Evolutionary conservation across 2,329 filamentous ascomycete species (phyloP), one percentile per base, ranked within the genome.

Genomic region (Cercospora berteroae): DNA sequence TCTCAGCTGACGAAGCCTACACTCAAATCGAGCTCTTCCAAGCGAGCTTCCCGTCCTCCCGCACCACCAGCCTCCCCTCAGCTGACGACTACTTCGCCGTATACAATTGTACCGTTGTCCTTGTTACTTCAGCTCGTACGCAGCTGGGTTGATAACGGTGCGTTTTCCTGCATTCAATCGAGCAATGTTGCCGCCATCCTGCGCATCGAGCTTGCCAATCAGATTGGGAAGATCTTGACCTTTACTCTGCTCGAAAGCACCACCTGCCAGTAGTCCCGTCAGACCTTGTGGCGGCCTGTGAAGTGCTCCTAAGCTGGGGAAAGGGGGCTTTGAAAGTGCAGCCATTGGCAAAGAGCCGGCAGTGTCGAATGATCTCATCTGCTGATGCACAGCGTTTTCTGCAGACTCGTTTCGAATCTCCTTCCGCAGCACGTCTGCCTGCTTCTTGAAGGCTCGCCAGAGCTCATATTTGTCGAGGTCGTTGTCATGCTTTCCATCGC

Each of bases 381-480:
- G 52, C 23, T n/a, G 27, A 18, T 57, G 16, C 27, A 10, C 27
- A 10, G 55, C 27, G 6, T 1, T 27, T 18, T n/a, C 44, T 44
- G 29, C 48, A 25, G 33, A 16, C 13, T 69, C 50, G 7, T 62
- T 63, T 4, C 62, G 65, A n/a, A 90, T 84, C n/a, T 89, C 86
- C 64, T 87, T 84, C 31, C 87, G 82, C 48, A 90, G 77, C 48
- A 85, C 84, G 60, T 83, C 81, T 66, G 90, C 81, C 76, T 90
- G 87, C 75, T 85, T 85, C 80, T 87, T 86, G 69, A 90, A 86
- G 71, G 86, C 84, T 4, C 83, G 80, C 87, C 87, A 89, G 52
- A 90, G 76, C 12, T 83, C 74, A 66, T 87, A 80, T 39, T 83
- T 80, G 20, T 85, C 81, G 52, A 88, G 73, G 56, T 80, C 78